Evolutionary conservation across 345 rosid species (phyloP).

Genomic region (Eutrema yunnanense): DNA sequence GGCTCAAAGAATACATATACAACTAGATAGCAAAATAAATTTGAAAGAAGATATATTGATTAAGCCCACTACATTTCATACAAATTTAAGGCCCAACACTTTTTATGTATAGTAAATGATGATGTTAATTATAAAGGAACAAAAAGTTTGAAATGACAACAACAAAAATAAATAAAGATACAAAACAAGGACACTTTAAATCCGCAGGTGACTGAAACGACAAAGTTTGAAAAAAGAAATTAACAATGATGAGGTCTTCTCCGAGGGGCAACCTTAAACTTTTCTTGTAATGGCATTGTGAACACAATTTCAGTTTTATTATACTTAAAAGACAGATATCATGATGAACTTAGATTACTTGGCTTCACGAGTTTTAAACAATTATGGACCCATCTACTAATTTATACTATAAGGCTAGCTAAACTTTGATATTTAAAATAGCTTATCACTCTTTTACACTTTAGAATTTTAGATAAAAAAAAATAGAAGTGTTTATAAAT

Average conservation of each 20-base stretch:
- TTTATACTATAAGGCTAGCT: background rate
- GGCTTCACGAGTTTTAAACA: slow-evolving; percentile 28
- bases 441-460: background rate
- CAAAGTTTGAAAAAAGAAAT: slow-evolving; percentile 1
- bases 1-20: no score
- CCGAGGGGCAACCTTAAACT: slow-evolving; percentile 25
- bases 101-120: background rate
- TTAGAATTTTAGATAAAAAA: background rate
- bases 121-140: background rate
- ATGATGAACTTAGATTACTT: slow-evolving; percentile 21
- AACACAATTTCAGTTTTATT: slow-evolving; percentile 2
- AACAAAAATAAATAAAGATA: background rate
- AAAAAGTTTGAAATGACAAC: background rate
- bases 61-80: background rate
- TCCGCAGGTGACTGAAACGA: slow-evolving; percentile 9
- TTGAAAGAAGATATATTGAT: background rate
- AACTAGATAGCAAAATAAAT: no score
- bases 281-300: slow-evolving; percentile 24
- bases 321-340: slow-evolving; percentile 18
- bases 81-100: background rate
- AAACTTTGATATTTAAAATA: slow-evolving; percentile 1
- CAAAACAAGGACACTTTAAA: background rate
- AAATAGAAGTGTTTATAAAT: background rate
- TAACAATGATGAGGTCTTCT: slow-evolving; percentile 26
- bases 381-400: slow-evolving; percentile 27